Conservation (phyloP, 2,329 filamentous ascomycete species). For the Xylariomycetidae sp. region DNA sequence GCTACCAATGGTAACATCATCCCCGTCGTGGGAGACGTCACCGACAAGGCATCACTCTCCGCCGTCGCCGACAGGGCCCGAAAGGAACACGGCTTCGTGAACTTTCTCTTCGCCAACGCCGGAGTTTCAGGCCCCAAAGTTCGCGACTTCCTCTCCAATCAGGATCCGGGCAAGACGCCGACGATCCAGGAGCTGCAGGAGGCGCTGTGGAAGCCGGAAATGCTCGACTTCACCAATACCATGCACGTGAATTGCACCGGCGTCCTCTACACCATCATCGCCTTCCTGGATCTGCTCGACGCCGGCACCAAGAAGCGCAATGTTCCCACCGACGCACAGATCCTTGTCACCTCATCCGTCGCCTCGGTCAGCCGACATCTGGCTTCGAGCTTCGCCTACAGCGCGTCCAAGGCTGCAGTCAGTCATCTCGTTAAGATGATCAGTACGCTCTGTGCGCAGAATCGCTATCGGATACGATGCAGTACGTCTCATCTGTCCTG, state of each 20-base stretch:
- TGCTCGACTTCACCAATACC: conserved; percentile 52
- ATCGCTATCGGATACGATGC: neutral
- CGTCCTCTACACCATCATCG: conserved; percentile 61
- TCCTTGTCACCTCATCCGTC: neutral
- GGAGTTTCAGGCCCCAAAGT: conserved; percentile 3
- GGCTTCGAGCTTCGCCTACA: neutral
- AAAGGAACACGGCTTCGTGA: conserved; percentile 46
- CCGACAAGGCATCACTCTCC: conserved; percentile 43
- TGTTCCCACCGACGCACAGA: neutral
- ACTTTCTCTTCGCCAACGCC: conserved; percentile 12
- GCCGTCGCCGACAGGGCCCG: conserved; percentile 52
- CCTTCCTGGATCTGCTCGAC: conserved; percentile 62
- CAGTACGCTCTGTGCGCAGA: neutral
- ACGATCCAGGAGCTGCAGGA: conserved; percentile 19
- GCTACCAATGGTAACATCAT: conserved; percentile 13
- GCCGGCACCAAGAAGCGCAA: conserved; percentile 43
- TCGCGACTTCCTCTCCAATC: conserved; percentile 36
- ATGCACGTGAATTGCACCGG: conserved; percentile 58
- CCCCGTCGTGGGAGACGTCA: conserved; percentile 35
- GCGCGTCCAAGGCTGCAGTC: neutral
- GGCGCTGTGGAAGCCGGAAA: conserved; percentile 34
- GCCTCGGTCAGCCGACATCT: neutral
- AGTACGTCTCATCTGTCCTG: no score
- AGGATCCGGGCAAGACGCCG: conserved; percentile 50
- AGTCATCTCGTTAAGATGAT: neutral